phyloP scores from a whole-genome alignment of 179 eudicot species.

The Spinacia oleracea region DNA sequence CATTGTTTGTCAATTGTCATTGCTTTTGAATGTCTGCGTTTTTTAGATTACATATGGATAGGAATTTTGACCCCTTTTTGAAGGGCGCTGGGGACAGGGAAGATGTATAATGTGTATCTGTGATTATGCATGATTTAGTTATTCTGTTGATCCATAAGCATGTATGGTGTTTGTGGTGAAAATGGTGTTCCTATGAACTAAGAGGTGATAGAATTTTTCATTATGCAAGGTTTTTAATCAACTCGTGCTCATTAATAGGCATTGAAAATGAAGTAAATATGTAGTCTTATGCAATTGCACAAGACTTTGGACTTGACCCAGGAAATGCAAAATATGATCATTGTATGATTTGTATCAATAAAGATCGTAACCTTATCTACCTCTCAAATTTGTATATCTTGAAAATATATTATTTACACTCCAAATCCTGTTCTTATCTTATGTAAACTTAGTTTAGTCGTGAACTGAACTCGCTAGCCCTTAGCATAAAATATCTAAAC shows the following conservation, averaged over 20 bases:
- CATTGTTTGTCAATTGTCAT: neutral
- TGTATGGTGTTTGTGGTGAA: neutral
- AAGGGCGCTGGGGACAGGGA: neutral
- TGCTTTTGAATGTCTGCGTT: neutral
- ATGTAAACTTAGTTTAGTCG: neutral
- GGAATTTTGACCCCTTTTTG: neutral
- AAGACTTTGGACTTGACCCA: neutral
- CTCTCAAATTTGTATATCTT: neutral
- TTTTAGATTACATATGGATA: neutral
- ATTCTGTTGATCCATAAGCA: neutral
- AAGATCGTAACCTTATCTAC: neutral
- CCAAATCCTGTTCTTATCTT: neutral
- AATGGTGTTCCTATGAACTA: neutral
- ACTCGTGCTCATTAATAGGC: neutral
- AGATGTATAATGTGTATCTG: neutral
- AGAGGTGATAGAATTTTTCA: neutral
- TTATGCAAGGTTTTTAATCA: neutral
- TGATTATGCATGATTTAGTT: neutral
- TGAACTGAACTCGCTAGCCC: neutral
- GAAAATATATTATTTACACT: neutral
- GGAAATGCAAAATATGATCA: neutral
- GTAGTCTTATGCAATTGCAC: neutral
- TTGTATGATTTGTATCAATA: too few species aligned
- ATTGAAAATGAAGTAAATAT: neutral
- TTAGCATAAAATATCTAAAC: neutral